Conservation (phyloP, 1,284 basidiomycete genomes). For the Ganoderma leucocontextum region DNA sequence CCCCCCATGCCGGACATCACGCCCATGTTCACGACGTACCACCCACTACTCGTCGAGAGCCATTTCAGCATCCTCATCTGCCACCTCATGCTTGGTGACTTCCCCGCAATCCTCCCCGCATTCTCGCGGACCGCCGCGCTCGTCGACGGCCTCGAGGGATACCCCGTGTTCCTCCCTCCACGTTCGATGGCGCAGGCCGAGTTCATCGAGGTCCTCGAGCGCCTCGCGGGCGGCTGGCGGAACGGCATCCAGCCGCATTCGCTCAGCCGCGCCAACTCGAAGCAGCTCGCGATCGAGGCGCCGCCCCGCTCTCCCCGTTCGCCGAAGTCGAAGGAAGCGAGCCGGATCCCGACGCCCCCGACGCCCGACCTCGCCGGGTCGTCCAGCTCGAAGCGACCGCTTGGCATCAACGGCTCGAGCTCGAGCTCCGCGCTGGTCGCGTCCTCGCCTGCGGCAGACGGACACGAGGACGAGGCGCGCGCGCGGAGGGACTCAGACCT, state of each 20-base stretch:
- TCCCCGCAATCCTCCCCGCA: slow-evolving; percentile 62
- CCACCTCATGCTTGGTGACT: slow-evolving; percentile 77
- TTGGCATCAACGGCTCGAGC: slow-evolving; percentile 23
- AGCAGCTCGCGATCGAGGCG: slow-evolving; percentile 53
- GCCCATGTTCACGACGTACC: slow-evolving; percentile 81
- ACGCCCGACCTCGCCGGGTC: slow-evolving; percentile 31
- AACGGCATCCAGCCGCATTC: slow-evolving; percentile 66
- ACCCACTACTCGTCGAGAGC: slow-evolving; percentile 84
- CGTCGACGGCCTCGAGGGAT: slow-evolving; percentile 83
- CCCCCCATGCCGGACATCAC: slow-evolving; percentile 48
- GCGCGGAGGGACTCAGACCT: slow-evolving; percentile 38
- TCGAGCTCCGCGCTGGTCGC: slow-evolving; percentile 11
- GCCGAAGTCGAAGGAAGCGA: slow-evolving; percentile 38
- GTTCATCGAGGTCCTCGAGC: slow-evolving; percentile 81
- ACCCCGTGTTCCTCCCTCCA: slow-evolving; percentile 84
- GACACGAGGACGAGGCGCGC: not conserved
- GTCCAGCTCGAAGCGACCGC: not conserved
- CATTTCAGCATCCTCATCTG: slow-evolving; percentile 80
- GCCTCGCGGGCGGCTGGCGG: slow-evolving; percentile 75
- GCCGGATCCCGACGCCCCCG: slow-evolving; percentile 36
- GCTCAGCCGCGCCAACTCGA: slow-evolving; percentile 48
- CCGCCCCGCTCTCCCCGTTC: slow-evolving; percentile 36
- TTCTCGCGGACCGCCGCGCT: slow-evolving; percentile 71
- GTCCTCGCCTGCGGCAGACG: not conserved
- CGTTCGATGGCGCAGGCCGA: slow-evolving; percentile 87